Percentiles rank a stretch among this genome's conserved stretches.
These are phyloP conservation scores for Kazachstania psychrophila DNA, from an alignment of 805 yeast species.

Conservation along the genomic window DNA sequence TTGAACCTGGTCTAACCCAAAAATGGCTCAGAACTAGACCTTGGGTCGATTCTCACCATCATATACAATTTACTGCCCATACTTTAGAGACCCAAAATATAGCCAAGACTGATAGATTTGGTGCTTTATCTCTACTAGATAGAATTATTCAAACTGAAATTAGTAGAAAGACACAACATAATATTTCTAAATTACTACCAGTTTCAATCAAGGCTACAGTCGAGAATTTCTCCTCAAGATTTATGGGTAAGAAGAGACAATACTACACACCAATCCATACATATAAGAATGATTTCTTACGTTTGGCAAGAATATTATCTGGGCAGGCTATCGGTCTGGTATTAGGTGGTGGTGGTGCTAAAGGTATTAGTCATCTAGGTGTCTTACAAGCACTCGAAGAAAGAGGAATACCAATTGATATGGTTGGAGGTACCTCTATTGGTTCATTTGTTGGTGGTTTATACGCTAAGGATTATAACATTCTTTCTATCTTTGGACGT, in stretches of 20 bases:
- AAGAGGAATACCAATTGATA: constrained; percentile 85
- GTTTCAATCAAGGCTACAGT: constrained; percentile 31
- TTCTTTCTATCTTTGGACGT: constrained; percentile 84
- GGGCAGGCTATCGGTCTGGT: constrained; percentile 93
- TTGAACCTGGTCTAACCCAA: constrained; percentile 76
- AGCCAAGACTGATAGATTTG: constrained; percentile 15
- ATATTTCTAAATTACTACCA: constrained; percentile 26
- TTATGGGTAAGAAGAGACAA: constrained; percentile 18
- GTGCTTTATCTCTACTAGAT: constrained; percentile 18
- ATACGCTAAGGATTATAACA: constrained; percentile 84
- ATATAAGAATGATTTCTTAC: constrained; percentile 79
- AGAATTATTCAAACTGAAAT: constrained; percentile 26
- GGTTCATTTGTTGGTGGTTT: constrained; percentile 95
- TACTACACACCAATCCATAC: constrained; percentile 30
- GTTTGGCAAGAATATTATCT: constrained; percentile 81
- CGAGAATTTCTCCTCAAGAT: constrained; percentile 30
- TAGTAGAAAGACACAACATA: constrained; percentile 25
- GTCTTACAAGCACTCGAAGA: constrained; percentile 85
- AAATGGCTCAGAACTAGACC: constrained; percentile 75
- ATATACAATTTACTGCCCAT: constrained; percentile 50
- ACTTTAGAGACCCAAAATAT: constrained; percentile 14
- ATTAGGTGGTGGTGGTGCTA: constrained; percentile 95
- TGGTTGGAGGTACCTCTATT: constrained; percentile 93
- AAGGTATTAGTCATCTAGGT: constrained; percentile 90
- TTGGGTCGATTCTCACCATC: constrained; percentile 94